These are phyloP conservation scores for Epichloe glyceriae DNA, from an alignment of 2,329 filamentous ascomycete species.

Conservation along the genomic window DNA sequence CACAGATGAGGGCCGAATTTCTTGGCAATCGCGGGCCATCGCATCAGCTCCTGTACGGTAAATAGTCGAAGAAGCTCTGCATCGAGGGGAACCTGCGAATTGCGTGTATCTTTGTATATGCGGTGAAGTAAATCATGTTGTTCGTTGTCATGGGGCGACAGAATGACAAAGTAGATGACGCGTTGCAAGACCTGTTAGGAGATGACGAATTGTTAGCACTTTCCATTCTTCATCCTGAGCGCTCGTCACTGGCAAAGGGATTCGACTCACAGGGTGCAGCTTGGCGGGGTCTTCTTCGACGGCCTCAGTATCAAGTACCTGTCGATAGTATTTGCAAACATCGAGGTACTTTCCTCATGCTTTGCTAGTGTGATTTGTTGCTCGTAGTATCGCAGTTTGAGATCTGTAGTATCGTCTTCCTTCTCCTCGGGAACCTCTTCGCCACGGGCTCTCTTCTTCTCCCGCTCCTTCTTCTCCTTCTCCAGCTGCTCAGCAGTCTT, in stretches of 20 bases:
- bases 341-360: conserved; percentile 96
- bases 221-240: neutral
- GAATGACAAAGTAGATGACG: conserved; percentile 94
- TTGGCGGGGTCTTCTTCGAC: conserved; percentile 83
- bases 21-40: conserved; percentile 87
- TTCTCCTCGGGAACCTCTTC: conserved; percentile 68
- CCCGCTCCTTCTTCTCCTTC: conserved; percentile 78
- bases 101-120: conserved; percentile 74
- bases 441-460: conserved; percentile 70
- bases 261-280: conserved; percentile 59
- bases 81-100: conserved; percentile 63
- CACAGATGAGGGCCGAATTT: conserved; percentile 81
- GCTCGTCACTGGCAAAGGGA: neutral
- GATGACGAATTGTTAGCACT: neutral
- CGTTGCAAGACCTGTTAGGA: conserved; percentile 64
- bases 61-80: conserved; percentile 85
- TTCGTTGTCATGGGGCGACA: conserved; percentile 95
- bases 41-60: conserved; percentile 92
- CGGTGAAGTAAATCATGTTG: conserved; percentile 95
- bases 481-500: conserved; percentile 80
- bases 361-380: conserved; percentile 93
- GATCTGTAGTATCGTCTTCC: conserved; percentile 83
- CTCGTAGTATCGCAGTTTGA: conserved; percentile 94
- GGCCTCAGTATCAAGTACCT: conserved; percentile 90
- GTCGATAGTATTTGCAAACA: conserved; percentile 94